Evolutionary conservation across 2,329 filamentous ascomycete genomes (phyloP), one percentile per base, ranked within the genome.

Genomic region (Cladophialophora immunda): DNA sequence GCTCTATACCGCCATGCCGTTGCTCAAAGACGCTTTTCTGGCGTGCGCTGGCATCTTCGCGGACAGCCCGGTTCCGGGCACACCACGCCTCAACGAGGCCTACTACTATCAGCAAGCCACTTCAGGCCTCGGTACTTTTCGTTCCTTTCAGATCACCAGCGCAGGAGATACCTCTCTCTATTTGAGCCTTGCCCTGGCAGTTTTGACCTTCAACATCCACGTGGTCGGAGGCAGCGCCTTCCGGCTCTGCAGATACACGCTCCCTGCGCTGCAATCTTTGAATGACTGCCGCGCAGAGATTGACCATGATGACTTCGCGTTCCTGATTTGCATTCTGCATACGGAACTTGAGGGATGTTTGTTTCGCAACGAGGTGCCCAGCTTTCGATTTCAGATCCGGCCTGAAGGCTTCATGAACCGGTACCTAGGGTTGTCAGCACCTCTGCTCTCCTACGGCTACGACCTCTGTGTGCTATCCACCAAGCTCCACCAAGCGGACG

Each of bases 181-280:
- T 41, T n/a, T 41, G 17, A 41, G 38, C 38, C 38, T 41, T 17
- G 38, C 38, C 11, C n/a, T 41, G 15, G 38, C 38, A 5, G 38
- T 41, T 11, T 41, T 19, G 38, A 41, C 38, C 38, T 41, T 41
- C 38, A 41, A 41, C 38, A 41, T 41, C 38, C n/a, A n/a, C 38
- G 38, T 41, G 38, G 38, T 41, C n/a, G 38, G 38, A n/a, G 38
- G 38, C 38, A 41, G 38, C 38, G 38, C 38, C 17, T 41, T 41
- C 17, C 38, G 38, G 15, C 7, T 41, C 8, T 41, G 38, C 38
- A 41, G 38, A 41, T 41, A 41, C 38, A 41, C 38, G 38, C 38
- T 41, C 38, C 38, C 38, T 41, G 38, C 17, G 38, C 38, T 41
- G 17, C 15, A 9, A 5, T 41, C 38, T 41, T 19, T 41, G 17